These are phyloP conservation scores for Mangifera indica DNA, from an alignment of 345 rosid genomes.

Conservation along the genomic window DNA sequence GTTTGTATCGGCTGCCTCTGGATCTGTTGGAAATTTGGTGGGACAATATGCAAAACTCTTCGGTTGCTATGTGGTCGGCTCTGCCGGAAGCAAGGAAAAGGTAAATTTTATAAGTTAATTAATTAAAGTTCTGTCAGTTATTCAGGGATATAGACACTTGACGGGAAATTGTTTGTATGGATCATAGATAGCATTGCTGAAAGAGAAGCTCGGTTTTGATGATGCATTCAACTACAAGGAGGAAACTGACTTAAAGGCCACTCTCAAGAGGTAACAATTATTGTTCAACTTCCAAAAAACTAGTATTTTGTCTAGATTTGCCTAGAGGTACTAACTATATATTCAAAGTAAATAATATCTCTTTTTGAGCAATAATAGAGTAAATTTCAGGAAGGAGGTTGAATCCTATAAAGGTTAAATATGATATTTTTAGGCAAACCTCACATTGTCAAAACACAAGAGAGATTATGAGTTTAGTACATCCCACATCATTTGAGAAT, in stretches of 20 bases:
- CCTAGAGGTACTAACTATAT: no score
- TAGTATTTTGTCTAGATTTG: no score
- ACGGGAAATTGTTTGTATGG: no score
- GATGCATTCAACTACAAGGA: constrained; percentile 57
- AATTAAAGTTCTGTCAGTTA: background rate
- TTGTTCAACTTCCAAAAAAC: no score
- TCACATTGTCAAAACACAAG: background rate
- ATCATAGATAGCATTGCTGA: constrained; percentile 43
- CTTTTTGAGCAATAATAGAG: no score
- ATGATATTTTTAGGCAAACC: no score
- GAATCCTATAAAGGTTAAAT: no score
- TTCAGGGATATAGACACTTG: background rate
- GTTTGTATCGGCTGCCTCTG: constrained; percentile 49
- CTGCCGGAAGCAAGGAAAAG: constrained; percentile 44
- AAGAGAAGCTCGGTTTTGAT: constrained; percentile 52
- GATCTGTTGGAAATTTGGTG: constrained; percentile 51
- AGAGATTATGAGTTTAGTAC: no score
- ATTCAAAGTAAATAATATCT: no score
- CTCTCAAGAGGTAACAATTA: constrained; percentile 36
- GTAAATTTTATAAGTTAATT: constrained; percentile 11
- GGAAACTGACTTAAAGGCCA: constrained; percentile 37
- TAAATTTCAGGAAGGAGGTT: no score
- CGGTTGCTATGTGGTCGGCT: constrained; percentile 57
- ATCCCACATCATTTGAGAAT: no score
- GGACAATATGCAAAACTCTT: constrained; percentile 50